These are phyloP conservation scores for Acacia melanoxylon DNA, from an alignment of 306 rosid genomes.

Conservation along the genomic window DNA sequence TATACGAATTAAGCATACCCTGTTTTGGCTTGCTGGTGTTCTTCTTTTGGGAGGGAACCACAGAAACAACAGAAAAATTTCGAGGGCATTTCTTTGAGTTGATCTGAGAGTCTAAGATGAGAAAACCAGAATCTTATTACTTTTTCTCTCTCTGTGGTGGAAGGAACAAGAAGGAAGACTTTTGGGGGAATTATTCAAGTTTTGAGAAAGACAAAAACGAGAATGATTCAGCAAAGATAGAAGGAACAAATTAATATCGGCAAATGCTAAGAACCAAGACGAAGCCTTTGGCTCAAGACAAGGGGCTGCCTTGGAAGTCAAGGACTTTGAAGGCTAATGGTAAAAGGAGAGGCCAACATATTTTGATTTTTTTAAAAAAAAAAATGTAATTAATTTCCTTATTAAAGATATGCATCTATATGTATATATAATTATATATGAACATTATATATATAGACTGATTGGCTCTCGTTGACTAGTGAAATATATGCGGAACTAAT, in stretches of 20 bases:
- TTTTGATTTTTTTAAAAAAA: slow-evolving; percentile 24
- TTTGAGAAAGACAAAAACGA: slow-evolving; percentile 19
- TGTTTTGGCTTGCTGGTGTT: slow-evolving; percentile 29
- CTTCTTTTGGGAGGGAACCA: slow-evolving; percentile 43
- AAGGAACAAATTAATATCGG: slow-evolving; percentile 34
- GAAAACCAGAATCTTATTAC: slow-evolving; percentile 20
- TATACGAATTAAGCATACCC: slow-evolving; percentile 31
- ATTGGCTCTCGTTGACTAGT: neutral
- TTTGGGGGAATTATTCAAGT: neutral
- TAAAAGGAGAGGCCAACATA: slow-evolving; percentile 3
- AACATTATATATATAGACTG: too few relatives aligned
- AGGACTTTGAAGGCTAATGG: slow-evolving; percentile 40
- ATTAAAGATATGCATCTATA: neutral
- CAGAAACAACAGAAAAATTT: slow-evolving; percentile 61
- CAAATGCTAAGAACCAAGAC: slow-evolving; percentile 48
- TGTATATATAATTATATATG: neutral
- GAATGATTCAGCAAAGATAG: slow-evolving; percentile 36
- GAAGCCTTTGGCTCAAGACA: slow-evolving; percentile 57
- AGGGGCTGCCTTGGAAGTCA: slow-evolving; percentile 66
- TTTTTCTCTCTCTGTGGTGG: neutral
- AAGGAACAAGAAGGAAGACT: slow-evolving; percentile 24
- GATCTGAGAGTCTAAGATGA: slow-evolving; percentile 1
- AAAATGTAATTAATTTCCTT: slow-evolving; percentile 23
- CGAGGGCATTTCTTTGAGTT: slow-evolving; percentile 43
- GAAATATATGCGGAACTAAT: neutral